Percentiles rank a stretch among this genome's conserved stretches.
Evolutionary conservation across 352 stramenopile species (phyloP).

Genomic region (Phytophthora fragariaefolia): DNA sequence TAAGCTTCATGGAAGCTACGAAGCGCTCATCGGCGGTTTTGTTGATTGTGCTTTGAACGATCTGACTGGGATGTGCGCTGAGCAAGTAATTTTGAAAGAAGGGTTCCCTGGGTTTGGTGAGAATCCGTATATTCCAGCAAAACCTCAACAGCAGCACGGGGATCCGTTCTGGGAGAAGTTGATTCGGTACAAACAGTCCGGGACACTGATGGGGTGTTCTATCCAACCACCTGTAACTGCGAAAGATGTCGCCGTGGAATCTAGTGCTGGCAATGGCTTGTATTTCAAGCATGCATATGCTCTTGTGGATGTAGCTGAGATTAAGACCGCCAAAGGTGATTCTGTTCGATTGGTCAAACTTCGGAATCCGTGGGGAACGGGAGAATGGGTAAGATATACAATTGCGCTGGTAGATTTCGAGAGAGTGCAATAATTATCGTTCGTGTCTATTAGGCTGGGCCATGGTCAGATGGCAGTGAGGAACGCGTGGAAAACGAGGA

Average conservation of each 20-base stretch:
- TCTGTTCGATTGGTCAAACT: constrained; percentile 77
- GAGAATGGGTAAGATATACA: constrained; percentile 79
- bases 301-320: constrained; percentile 76
- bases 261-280: constrained; percentile 80
- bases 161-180: constrained; percentile 89
- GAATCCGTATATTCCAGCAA: constrained; percentile 60
- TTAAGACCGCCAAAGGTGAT: constrained; percentile 65
- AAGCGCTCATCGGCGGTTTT: constrained; percentile 90
- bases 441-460: constrained; percentile 56
- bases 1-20: constrained; percentile 92
- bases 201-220: constrained; percentile 92
- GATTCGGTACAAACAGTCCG: constrained; percentile 74
- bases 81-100: constrained; percentile 88
- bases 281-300: constrained; percentile 92
- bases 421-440: neutral
- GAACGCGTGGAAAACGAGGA: constrained; percentile 84
- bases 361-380: constrained; percentile 92
- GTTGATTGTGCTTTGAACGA: constrained; percentile 91
- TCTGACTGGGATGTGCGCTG: constrained; percentile 89
- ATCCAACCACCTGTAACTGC: constrained; percentile 81
- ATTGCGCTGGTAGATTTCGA: neutral
- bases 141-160: constrained; percentile 46
- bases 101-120: constrained; percentile 83
- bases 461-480: constrained; percentile 84
- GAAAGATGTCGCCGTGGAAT: constrained; percentile 72